Evolutionary conservation across 176 grass and related monocot genomes (phyloP).

Genomic region (Oryza glumipatula): DNA sequence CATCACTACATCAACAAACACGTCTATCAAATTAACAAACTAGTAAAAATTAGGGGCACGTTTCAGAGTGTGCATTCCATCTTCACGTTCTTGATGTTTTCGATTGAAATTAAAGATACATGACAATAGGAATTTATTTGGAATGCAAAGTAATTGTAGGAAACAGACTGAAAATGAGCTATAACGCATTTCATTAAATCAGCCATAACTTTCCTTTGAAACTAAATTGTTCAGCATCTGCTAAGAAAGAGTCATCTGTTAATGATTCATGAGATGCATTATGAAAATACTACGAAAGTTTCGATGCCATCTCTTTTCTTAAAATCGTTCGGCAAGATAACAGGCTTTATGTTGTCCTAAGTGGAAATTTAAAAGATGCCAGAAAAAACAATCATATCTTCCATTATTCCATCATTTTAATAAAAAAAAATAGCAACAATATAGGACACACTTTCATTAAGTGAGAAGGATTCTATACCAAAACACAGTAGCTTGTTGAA

Average conservation of each 20-base stretch:
- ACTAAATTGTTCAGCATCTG: neutral
- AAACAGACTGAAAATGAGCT: neutral
- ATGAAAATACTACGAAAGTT: neutral
- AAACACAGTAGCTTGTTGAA: neutral
- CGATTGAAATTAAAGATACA: neutral
- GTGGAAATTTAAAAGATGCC: neutral
- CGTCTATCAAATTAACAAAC: no score
- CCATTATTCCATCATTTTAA: neutral
- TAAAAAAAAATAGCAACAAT: neutral
- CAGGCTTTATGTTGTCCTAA: neutral
- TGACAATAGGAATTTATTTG: neutral
- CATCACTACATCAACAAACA: no score
- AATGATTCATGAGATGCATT: neutral
- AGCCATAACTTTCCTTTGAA: neutral
- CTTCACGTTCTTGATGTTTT: neutral
- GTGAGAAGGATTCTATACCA: conserved; percentile 19
- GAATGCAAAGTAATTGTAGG: neutral
- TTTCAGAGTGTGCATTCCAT: neutral
- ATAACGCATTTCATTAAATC: neutral
- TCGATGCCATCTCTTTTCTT: neutral
- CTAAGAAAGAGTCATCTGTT: neutral
- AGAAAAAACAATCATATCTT: neutral
- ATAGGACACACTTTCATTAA: neutral
- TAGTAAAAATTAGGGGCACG: neutral
- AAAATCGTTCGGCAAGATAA: neutral